Base-by-base conservation (phyloP, 2,329 filamentous ascomycete species). In the Fusarium napiforme region DNA sequence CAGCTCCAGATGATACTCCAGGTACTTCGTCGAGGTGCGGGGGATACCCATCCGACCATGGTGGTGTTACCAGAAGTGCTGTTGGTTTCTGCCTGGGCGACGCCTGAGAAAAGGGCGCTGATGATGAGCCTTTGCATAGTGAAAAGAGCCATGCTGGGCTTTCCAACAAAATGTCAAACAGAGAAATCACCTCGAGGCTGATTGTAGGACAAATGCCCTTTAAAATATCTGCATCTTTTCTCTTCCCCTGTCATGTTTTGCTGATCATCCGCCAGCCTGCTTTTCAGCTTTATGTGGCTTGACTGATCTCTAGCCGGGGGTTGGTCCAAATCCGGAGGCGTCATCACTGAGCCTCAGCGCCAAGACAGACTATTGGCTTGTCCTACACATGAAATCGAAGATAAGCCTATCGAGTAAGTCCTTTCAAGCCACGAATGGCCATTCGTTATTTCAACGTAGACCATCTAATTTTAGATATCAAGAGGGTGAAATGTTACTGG, bases 391-490 rank as follows among this genome's bases (percentile, higher is more conserved):
- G 7, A 2, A 19, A 28, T 9, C 12, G 3, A 7, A 19, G 6
- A 56, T 23, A 1, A 23, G 9, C 53, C 55, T 16, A 15, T 60
- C 1, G 1, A 11, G 4, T 21, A 16, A 40, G 15, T 7, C 1
- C 1, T 60, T 53, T 53, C 57, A 60, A 53, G 45, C 45, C 57
- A 60, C 42, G 5, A 1, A 19, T 21, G 2, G 12, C 2, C 12
- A 23, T 23, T 0, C 0, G 3, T 10, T 36, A 32, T 37, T 52
- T 26, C 12, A 26, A 15, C 14, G 12, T 2, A 0, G 8, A 2
- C 4, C 34, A 11, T 16, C 32, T 28, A 28, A 53, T 37, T 37
- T 37, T 37, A 36, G 30, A 8, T 5, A 23, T 16, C 0, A 2
- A 12, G 15, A 4, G 7, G 19, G 0, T 5, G 0, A 50, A 14